Percentiles rank a stretch among this genome's conserved stretches.
phyloP scores from a whole-genome alignment of 2,329 filamentous ascomycete species.

The Beauveria bassiana region DNA sequence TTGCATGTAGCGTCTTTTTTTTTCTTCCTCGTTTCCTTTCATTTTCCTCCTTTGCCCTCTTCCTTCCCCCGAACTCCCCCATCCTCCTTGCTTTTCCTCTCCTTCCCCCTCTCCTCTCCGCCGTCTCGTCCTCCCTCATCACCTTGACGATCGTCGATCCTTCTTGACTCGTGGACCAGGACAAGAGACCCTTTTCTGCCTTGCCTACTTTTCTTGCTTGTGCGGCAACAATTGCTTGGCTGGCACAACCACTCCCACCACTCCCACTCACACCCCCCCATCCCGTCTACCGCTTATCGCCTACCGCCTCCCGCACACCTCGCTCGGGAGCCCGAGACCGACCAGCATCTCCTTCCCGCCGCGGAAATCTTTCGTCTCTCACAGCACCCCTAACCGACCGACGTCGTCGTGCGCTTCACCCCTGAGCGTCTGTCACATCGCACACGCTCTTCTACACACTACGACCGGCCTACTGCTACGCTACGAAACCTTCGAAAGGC shows the following conservation, averaged over 20 bases:
- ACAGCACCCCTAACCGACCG: not conserved
- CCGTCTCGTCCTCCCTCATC: not conserved
- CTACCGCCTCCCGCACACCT: not conserved
- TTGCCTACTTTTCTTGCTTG: conserved; percentile 1
- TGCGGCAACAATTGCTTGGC: not conserved
- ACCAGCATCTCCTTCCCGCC: not conserved
- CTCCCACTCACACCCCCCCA: not conserved
- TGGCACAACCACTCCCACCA: not conserved
- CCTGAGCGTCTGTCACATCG: not conserved
- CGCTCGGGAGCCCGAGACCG: conserved; percentile 1
- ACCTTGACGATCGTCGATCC: not conserved
- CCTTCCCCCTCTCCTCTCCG: not conserved
- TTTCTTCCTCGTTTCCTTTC: not conserved
- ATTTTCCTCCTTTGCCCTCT: not conserved
- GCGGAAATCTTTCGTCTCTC: not conserved
- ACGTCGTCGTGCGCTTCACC: not conserved
- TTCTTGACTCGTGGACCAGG: not conserved
- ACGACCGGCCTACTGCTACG: not conserved
- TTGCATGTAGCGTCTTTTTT: conserved; percentile 6
- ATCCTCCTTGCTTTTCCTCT: not conserved
- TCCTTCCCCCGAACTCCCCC: not conserved
- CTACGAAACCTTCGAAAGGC: not conserved
- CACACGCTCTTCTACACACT: not conserved
- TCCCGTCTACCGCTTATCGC: not conserved
- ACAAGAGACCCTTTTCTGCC: not conserved